phyloP scores from a whole-genome alignment of 139 green algal species.

The Chlorella sp. region DNA sequence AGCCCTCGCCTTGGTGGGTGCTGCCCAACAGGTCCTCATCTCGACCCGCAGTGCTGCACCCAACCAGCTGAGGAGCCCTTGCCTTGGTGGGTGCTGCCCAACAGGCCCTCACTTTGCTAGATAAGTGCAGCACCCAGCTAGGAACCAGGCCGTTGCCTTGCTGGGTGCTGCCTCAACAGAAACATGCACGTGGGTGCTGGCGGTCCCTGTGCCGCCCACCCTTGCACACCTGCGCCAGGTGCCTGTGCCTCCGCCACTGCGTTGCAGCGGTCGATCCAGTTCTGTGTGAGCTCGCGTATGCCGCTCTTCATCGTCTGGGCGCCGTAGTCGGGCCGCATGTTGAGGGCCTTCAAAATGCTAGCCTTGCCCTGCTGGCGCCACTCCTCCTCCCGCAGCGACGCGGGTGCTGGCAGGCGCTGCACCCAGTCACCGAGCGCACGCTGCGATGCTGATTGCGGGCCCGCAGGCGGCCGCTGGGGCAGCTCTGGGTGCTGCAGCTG shows the following conservation, averaged over 20 bases:
- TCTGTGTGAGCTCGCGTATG: not conserved
- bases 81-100: no score
- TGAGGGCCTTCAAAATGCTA: not conserved
- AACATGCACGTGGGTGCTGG: not conserved
- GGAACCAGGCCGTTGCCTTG: no score
- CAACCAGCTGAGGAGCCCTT: no score
- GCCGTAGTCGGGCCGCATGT: not conserved
- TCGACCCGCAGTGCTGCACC: no score
- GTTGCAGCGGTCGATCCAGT: not conserved
- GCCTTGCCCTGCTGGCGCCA: not conserved
- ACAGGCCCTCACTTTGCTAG: no score
- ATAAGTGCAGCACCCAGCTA: no score
- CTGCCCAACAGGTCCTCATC: no score
- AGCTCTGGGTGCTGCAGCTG: not conserved
- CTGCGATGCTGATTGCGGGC: not conserved
- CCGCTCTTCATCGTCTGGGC: not conserved
- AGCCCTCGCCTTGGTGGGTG: no score
- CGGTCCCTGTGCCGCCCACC: not conserved
- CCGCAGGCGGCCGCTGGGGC: no score
- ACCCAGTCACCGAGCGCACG: not conserved
- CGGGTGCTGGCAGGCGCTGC: not conserved
- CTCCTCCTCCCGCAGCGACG: not conserved
- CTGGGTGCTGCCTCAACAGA: not conserved
- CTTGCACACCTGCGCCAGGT: not conserved
- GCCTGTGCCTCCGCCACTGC: not conserved